Percentiles rank a stretch among this genome's conserved stretches.
phyloP scores from a whole-genome alignment of 2,329 filamentous ascomycete species.

The Diplocarpon rosae region DNA sequence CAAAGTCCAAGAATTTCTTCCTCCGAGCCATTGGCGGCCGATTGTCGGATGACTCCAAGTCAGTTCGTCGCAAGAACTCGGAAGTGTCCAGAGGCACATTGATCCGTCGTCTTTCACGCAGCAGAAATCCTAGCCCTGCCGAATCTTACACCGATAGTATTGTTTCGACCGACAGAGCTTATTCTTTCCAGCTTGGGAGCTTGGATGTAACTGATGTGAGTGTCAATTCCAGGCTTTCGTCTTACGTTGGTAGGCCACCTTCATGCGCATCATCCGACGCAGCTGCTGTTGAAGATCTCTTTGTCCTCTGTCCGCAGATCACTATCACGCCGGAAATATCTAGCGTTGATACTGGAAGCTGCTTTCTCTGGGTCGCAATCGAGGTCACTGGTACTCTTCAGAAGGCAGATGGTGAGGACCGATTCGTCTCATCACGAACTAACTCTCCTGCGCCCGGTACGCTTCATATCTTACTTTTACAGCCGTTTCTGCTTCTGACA shows the following conservation, averaged over 20 bases:
- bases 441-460: too few species aligned
- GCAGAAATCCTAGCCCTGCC: constrained; percentile 8
- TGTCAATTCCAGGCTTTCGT: constrained; percentile 12
- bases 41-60: constrained; percentile 8
- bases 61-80: constrained; percentile 6
- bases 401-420: constrained; percentile 14
- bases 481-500: not conserved
- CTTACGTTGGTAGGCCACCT: constrained; percentile 4
- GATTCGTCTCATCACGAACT: too few species aligned
- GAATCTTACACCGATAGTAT: constrained; percentile 5
- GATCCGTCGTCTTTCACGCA: constrained; percentile 19
- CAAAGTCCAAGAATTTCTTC: constrained; percentile 26
- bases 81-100: constrained; percentile 13
- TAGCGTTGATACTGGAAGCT: constrained; percentile 22
- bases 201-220: constrained; percentile 16
- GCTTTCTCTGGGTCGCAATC: constrained; percentile 28
- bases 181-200: constrained; percentile 8
- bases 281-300: constrained; percentile 1
- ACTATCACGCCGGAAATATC: constrained; percentile 25
- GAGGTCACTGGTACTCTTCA: constrained; percentile 26
- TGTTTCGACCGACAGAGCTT: constrained; percentile 3
- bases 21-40: constrained; percentile 21
- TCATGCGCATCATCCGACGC: constrained; percentile 3
- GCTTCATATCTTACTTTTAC: not conserved
- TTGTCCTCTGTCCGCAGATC: constrained; percentile 24